Evolutionary conservation across 257 asterid genomes (phyloP).

Genomic region (Penstemon davidsonii): DNA sequence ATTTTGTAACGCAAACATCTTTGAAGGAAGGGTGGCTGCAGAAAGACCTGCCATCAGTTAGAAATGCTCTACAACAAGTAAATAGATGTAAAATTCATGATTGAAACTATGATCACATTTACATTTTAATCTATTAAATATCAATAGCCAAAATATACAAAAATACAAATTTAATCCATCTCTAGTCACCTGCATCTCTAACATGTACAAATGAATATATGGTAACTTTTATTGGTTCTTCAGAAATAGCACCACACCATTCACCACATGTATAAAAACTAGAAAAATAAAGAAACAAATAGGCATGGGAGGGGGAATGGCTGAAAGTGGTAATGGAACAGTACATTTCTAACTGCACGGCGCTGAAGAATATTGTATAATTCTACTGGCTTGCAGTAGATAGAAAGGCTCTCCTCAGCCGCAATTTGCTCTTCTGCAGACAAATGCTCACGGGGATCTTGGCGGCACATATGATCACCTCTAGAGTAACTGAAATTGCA

Average conservation of each 20-base stretch:
- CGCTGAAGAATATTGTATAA: slow-evolving; percentile 93
- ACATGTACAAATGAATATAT: slow-evolving; percentile 6
- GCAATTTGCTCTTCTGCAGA: slow-evolving; percentile 90
- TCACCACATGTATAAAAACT: slow-evolving; percentile 3
- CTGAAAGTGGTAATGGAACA: slow-evolving; percentile 1
- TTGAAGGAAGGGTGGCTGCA: slow-evolving; percentile 90
- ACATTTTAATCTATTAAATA: neutral
- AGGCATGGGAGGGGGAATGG: slow-evolving; percentile 5
- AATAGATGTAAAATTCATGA: neutral
- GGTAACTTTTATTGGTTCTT: slow-evolving; percentile 17
- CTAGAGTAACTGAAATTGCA: slow-evolving; percentile 88
- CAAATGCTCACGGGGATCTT: slow-evolving; percentile 78
- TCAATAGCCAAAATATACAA: slow-evolving; percentile 3
- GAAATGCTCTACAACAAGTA: slow-evolving; percentile 29
- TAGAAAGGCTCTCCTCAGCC: slow-evolving; percentile 92
- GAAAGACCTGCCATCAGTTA: slow-evolving; percentile 38
- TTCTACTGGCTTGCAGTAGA: slow-evolving; percentile 96
- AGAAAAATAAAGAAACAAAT: neutral
- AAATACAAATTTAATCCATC: neutral
- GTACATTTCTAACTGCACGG: slow-evolving; percentile 77
- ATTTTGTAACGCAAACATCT: slow-evolving; percentile 83
- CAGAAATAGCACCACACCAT: slow-evolving; percentile 23
- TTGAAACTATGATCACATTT: slow-evolving; percentile 14
- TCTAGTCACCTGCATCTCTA: slow-evolving; percentile 9
- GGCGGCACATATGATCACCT: slow-evolving; percentile 90